These are phyloP conservation scores for Blastomyces parvus DNA, from an alignment of 2,329 filamentous ascomycete genomes.

Conservation along the genomic window DNA sequence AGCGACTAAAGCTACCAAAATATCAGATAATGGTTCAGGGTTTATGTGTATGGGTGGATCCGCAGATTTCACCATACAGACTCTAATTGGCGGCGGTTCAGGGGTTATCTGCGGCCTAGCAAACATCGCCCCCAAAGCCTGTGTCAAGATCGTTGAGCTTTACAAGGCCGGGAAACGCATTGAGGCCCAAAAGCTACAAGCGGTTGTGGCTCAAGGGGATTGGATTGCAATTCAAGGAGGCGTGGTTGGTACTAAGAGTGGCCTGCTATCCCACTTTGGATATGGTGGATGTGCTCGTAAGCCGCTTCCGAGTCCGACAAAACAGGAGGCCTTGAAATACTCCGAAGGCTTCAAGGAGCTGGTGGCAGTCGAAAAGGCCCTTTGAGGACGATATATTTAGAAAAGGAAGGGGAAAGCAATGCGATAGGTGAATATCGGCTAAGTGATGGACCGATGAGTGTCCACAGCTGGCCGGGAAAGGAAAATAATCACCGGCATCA, in stretches of 20 bases:
- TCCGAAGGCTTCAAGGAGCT: constrained; percentile 74
- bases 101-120: constrained; percentile 63
- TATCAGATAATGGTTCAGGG: background rate
- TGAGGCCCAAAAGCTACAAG: constrained; percentile 56
- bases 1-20: constrained; percentile 9
- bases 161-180: constrained; percentile 50
- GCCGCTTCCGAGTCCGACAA: constrained; percentile 40
- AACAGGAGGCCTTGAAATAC: constrained; percentile 94
- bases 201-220: constrained; percentile 56
- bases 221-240: constrained; percentile 62
- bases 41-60: constrained; percentile 66
- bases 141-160: constrained; percentile 51
- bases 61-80: constrained; percentile 65
- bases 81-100: constrained; percentile 58
- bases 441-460: background rate
- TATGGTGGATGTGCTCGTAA: constrained; percentile 55
- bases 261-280: constrained; percentile 51
- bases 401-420: background rate
- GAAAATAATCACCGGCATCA: background rate
- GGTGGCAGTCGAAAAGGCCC: constrained; percentile 16
- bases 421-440: background rate
- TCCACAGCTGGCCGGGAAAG: too few relatives aligned
- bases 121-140: constrained; percentile 60
- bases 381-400: background rate
- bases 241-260: constrained; percentile 60